Evolutionary conservation across 139 green algal genomes (phyloP).

Genomic region (Nannochloris sp.): DNA sequence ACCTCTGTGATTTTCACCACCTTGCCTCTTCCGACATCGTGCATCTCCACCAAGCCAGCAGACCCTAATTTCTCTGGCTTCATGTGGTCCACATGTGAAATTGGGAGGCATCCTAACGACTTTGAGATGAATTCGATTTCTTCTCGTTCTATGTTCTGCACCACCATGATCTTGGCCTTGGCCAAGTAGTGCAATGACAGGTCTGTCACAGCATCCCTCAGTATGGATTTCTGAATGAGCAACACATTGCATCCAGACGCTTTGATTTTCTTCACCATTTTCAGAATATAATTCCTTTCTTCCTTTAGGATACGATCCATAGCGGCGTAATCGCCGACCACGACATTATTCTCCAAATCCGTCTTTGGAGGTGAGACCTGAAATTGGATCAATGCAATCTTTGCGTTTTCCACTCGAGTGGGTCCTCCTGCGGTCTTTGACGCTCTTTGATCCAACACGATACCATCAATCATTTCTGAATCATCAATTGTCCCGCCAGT

Average conservation of each 20-base stretch:
- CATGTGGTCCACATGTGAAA: slow-evolving; percentile 95
- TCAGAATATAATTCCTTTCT: slow-evolving; percentile 98
- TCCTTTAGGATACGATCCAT: slow-evolving; percentile 67
- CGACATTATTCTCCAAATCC: slow-evolving; percentile 97
- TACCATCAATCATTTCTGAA: slow-evolving; percentile 83
- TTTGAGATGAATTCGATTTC: slow-evolving; percentile 99
- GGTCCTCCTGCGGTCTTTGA: slow-evolving; percentile 80
- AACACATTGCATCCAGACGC: slow-evolving; percentile 94
- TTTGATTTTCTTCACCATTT: slow-evolving; percentile 97
- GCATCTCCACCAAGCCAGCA: slow-evolving; percentile 79
- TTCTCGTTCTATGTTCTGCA: slow-evolving; percentile 94
- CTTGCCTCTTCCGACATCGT: slow-evolving; percentile 60
- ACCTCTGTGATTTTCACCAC: slow-evolving; percentile 94
- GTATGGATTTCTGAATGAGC: slow-evolving; percentile 98
- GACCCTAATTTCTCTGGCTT: slow-evolving; percentile 86
- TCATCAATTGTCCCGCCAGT: slow-evolving; percentile 95
- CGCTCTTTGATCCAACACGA: slow-evolving; percentile 93
- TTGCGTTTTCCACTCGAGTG: slow-evolving; percentile 86
- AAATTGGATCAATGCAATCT: slow-evolving; percentile 94
- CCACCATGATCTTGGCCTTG: slow-evolving; percentile 99
- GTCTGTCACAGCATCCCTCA: slow-evolving; percentile 93
- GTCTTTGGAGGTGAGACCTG: slow-evolving; percentile 94
- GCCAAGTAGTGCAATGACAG: slow-evolving; percentile 96
- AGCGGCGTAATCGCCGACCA: slow-evolving; percentile 49
- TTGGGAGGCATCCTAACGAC: slow-evolving; percentile 88